These are phyloP conservation scores for Solanum boliviense DNA, from an alignment of 257 asterid genomes.

Conservation along the genomic window DNA sequence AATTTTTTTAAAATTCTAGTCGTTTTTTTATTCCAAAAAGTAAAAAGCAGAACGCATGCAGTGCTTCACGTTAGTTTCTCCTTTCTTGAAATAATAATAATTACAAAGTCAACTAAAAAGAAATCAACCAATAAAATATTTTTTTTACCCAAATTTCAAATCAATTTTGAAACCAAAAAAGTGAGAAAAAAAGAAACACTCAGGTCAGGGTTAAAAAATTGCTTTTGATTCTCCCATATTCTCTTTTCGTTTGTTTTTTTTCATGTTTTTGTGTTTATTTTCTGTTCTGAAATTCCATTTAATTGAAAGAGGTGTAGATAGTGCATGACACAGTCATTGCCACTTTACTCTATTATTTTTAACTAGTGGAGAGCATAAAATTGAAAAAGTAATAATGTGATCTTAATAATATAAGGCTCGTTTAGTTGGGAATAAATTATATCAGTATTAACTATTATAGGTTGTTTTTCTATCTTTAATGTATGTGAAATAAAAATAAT, in stretches of 20 bases:
- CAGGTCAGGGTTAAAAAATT: background rate
- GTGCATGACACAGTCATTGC: background rate
- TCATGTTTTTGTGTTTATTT: background rate
- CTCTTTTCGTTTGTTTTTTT: background rate
- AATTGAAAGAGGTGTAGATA: background rate
- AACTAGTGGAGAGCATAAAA: background rate
- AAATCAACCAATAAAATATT: background rate
- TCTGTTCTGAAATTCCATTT: background rate
- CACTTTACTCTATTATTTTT: background rate
- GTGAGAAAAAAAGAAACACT: background rate
- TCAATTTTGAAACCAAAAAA: background rate
- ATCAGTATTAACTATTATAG: too few relatives aligned
- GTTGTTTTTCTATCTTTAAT: too few relatives aligned
- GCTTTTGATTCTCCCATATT: background rate
- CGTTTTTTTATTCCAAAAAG: background rate
- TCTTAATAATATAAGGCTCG: too few relatives aligned
- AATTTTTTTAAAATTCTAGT: background rate
- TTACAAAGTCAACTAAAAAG: background rate
- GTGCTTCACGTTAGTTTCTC: background rate
- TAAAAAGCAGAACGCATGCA: background rate
- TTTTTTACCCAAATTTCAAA: background rate
- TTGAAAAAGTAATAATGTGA: background rate
- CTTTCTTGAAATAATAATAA: background rate
- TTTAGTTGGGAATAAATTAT: background rate
- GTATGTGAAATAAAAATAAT: background rate